phyloP scores from a whole-genome alignment of 345 rosid species.

The Gynandropsis gynandra region DNA sequence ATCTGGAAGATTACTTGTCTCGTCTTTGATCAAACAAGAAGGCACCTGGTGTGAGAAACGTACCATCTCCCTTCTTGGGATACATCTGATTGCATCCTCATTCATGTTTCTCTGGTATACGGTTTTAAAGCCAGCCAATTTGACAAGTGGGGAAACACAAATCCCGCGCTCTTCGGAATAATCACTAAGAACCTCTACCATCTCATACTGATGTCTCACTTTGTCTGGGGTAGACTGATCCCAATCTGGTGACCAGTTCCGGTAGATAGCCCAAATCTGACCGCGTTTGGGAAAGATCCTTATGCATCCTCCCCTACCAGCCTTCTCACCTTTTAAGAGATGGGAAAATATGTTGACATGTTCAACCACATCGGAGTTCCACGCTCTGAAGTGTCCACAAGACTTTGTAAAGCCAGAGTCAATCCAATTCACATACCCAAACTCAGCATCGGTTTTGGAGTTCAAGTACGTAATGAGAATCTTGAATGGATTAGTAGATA shows the following conservation, averaged over 20 bases:
- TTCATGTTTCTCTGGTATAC: slow-evolving; percentile 40
- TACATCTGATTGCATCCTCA: slow-evolving; percentile 66
- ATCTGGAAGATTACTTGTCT: slow-evolving; percentile 46
- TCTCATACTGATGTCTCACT: slow-evolving; percentile 84
- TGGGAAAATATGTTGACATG: slow-evolving; percentile 95
- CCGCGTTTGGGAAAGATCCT: slow-evolving; percentile 83
- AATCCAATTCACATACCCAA: slow-evolving; percentile 78
- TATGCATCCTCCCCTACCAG: slow-evolving; percentile 96
- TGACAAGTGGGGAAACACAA: slow-evolving; percentile 64
- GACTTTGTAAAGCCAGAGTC: slow-evolving; percentile 87
- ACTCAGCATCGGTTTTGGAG: slow-evolving; percentile 86
- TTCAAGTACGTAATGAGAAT: slow-evolving; percentile 77
- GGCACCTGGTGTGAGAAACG: slow-evolving; percentile 93
- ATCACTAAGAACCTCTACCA: slow-evolving; percentile 92
- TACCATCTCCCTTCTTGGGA: slow-evolving; percentile 85
- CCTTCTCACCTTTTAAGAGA: slow-evolving; percentile 68
- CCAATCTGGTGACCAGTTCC: slow-evolving; percentile 89
- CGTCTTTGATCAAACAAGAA: slow-evolving; percentile 73
- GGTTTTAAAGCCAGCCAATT: slow-evolving; percentile 77
- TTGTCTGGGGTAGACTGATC: slow-evolving; percentile 67
- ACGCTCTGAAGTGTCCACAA: slow-evolving; percentile 92
- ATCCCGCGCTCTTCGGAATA: slow-evolving; percentile 90
- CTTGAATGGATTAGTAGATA: slow-evolving; percentile 78
- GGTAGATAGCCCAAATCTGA: slow-evolving; percentile 91
- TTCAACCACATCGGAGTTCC: slow-evolving; percentile 65